Evolutionary conservation across 1,139 yeast genomes (phyloP).

Genomic region (Geotrichum bryndzae): DNA sequence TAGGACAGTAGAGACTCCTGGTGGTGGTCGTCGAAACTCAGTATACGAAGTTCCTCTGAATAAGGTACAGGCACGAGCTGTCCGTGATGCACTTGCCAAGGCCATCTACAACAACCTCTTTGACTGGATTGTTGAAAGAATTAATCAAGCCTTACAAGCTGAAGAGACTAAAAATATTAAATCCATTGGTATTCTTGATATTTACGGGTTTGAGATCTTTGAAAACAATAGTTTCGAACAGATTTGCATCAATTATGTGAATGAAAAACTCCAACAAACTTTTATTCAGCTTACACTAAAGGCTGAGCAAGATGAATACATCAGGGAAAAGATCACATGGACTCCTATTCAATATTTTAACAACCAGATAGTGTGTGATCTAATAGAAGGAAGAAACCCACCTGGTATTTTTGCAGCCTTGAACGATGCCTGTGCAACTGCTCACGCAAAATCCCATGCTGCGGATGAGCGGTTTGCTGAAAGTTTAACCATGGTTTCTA

Average conservation of each 20-base stretch:
- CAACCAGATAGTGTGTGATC: conserved; percentile 92
- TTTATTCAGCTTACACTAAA: conserved; percentile 91
- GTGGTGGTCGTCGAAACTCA: conserved; percentile 83
- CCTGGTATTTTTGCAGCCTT: conserved; percentile 96
- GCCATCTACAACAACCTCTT: conserved; percentile 88
- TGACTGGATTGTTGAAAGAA: conserved; percentile 95
- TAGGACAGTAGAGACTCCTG: conserved; percentile 77
- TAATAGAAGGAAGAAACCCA: conserved; percentile 90
- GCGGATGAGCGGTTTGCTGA: conserved; percentile 97
- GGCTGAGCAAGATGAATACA: conserved; percentile 96
- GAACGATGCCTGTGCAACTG: conserved; percentile 96
- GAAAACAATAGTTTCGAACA: conserved; percentile 96
- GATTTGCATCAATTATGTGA: conserved; percentile 92
- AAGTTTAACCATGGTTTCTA: conserved; percentile 75
- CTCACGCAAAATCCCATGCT: conserved; percentile 95
- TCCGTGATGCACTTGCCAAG: conserved; percentile 90
- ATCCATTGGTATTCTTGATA: conserved; percentile 91
- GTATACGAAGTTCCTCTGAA: conserved; percentile 92
- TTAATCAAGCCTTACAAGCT: conserved; percentile 62
- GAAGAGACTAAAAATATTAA: conserved; percentile 48
- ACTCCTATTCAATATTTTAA: conserved; percentile 95
- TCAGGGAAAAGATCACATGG: conserved; percentile 93
- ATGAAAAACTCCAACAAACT: conserved; percentile 94
- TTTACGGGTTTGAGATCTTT: conserved; percentile 96
- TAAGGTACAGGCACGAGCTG: conserved; percentile 87